Evolutionary conservation across 257 asterid species (phyloP).

Genomic region (Nicotiana tomentosiformis): DNA sequence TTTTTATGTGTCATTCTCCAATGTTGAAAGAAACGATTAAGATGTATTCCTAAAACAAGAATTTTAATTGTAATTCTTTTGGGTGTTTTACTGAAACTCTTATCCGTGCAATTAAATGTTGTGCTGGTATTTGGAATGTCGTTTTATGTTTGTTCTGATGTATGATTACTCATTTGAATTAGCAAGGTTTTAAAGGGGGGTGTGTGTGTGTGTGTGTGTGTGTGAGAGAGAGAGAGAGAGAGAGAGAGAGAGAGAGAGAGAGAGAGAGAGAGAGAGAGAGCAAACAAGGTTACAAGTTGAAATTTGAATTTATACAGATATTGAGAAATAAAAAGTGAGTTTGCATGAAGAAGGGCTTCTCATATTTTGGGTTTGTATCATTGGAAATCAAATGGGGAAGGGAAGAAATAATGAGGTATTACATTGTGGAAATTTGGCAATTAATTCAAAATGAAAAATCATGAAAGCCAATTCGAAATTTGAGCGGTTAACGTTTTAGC

Average conservation of each 20-base stretch:
- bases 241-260: neutral
- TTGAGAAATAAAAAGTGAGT: neutral
- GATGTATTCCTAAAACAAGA: neutral
- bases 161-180: too few relatives aligned
- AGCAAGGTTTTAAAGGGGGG: too few relatives aligned
- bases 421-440: neutral
- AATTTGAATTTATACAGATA: neutral
- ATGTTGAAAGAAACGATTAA: neutral
- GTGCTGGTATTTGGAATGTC: neutral
- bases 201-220: neutral
- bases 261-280: neutral
- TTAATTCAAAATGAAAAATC: neutral
- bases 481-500: neutral
- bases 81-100: neutral
- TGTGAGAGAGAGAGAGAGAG: neutral
- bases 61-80: neutral
- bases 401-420: constrained; percentile 1
- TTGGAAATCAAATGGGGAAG: neutral
- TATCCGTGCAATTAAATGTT: neutral
- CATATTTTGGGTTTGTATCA: neutral
- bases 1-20: neutral
- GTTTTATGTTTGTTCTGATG: too few relatives aligned
- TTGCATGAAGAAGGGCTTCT: neutral
- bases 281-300: neutral
- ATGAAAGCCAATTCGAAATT: neutral